Percentiles rank a stretch among this genome's conserved stretches.
These are phyloP conservation scores for Citrus inodora DNA, from an alignment of 345 rosid genomes.

Conservation along the genomic window DNA sequence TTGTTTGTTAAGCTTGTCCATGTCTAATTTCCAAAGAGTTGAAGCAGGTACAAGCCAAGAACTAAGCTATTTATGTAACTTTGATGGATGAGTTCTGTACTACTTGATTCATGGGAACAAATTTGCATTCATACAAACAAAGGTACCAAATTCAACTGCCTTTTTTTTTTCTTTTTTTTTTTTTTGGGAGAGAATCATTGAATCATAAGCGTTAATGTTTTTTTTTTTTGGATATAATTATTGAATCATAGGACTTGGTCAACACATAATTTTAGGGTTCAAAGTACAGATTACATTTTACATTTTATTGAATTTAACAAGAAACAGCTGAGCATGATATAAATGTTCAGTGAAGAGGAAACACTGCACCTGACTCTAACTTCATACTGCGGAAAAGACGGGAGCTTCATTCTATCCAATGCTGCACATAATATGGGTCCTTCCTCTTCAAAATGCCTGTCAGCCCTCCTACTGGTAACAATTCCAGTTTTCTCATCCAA, in stretches of 20 bases:
- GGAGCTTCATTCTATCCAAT: constrained; percentile 84
- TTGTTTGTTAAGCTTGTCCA: background rate
- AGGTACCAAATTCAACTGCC: background rate
- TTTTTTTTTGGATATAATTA: background rate
- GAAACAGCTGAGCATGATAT: background rate
- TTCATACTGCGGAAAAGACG: constrained; percentile 85
- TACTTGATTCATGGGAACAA: background rate
- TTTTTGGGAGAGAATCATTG: background rate
- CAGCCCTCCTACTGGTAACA: constrained; percentile 87
- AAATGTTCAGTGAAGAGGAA: background rate
- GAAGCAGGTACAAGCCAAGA: background rate
- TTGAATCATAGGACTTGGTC: background rate
- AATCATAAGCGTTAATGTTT: background rate
- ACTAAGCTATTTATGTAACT: background rate
- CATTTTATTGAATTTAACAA: background rate
- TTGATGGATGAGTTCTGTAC: background rate
- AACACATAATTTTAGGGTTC: constrained; percentile 6
- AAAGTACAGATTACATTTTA: background rate
- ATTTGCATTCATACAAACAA: background rate
- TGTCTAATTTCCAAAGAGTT: background rate
- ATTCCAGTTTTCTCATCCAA: constrained; percentile 85
- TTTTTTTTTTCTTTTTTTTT: background rate
- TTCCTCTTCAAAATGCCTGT: constrained; percentile 94
- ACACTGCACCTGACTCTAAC: constrained; percentile 77
- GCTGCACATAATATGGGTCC: constrained; percentile 95